These are phyloP conservation scores for Penicillium desertorum DNA, from an alignment of 495 filamentous ascomycete genomes.

Conservation along the genomic window DNA sequence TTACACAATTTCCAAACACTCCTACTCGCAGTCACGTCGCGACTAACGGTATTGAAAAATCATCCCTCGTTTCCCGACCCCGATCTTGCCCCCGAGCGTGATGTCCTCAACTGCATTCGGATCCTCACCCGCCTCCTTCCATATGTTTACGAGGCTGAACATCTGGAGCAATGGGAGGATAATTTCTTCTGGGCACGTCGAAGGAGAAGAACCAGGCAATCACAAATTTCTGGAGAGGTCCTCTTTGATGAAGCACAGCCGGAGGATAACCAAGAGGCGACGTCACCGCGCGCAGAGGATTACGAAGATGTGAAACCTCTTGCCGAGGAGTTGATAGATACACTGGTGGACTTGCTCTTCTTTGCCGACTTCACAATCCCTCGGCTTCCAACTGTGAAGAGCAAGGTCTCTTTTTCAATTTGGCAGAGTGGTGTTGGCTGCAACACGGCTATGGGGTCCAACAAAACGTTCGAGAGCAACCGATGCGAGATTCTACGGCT, in stretches of 20 bases:
- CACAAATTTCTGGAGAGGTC: slow-evolving; percentile 64
- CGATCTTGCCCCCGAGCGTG: slow-evolving; percentile 82
- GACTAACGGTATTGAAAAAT: slow-evolving; percentile 77
- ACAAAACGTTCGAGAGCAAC: slow-evolving; percentile 87
- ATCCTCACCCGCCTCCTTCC: slow-evolving; percentile 89
- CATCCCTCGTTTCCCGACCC: slow-evolving; percentile 88
- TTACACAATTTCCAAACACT: slow-evolving; percentile 91
- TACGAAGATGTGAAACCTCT: slow-evolving; percentile 84
- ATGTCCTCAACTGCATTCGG: slow-evolving; percentile 91
- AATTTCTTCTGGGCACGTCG: slow-evolving; percentile 87
- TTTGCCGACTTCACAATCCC: slow-evolving; percentile 87
- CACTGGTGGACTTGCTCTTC: slow-evolving; percentile 86
- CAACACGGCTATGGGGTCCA: slow-evolving; percentile 83
- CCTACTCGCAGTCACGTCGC: slow-evolving; percentile 74
- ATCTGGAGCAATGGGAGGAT: slow-evolving; percentile 83
- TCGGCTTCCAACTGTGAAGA: slow-evolving; percentile 59
- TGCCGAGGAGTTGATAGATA: slow-evolving; percentile 92
- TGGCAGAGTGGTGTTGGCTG: slow-evolving; percentile 98
- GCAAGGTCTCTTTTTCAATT: slow-evolving; percentile 88
- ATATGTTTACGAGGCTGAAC: slow-evolving; percentile 88
- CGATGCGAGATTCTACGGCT: slow-evolving; percentile 86
- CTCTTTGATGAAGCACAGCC: slow-evolving; percentile 76
- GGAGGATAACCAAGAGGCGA: slow-evolving; percentile 48
- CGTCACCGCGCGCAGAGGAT: slow-evolving; percentile 52
- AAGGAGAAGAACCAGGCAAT: slow-evolving; percentile 56